Base-by-base conservation (phyloP, 2,329 filamentous ascomycete genomes). In the Cordyceps fumosorosea region DNA sequence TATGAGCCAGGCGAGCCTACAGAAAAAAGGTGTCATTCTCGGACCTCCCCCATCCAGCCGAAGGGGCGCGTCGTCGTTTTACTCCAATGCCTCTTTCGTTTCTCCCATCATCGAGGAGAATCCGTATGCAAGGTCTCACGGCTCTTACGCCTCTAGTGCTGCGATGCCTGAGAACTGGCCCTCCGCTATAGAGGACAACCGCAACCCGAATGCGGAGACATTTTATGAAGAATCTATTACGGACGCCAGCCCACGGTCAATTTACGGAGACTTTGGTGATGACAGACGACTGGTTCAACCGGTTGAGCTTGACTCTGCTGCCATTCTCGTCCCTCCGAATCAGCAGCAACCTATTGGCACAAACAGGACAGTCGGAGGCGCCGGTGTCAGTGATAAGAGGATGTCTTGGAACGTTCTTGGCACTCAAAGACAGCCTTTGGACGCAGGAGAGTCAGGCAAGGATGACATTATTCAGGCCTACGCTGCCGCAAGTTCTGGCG, bases 31-130 rank as follows among this genome's bases (percentile, higher is more conserved):
- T 65, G 77, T 81, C 16, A 82, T 77, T 56, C 71, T 87, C 14
- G 84, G 85, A 3, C 85, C 85, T 20, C 85, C 85, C 0, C 85
- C 85, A 3, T 84, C 81, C 14, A 78, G 84, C 3, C 79, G 85
- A 67, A 77, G 85, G 66, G 85, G 84, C 1, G 81, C 80, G 32
- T 87, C 85, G 0, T 86, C 85, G 0, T 87, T 86, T 64, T 87
- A 89, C 68, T 89, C 87, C 3, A 83, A 81, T 65, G 75, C 79
- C 14, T 89, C 88, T 0, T 88, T 81, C 64, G 88, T 92, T 29
- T 89, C 89, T 0, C 89, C 89, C 0, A 92, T 93, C 59, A 87
- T 86, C 0, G 89, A 92, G 72, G 89, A 92, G 70, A 84, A 81
- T 65, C 80, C 83, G 0, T 78, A 81, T 26, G 77, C 80, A 3